phyloP scores from a whole-genome alignment of 768 basidiomycete genomes.

The Panus rudis region DNA sequence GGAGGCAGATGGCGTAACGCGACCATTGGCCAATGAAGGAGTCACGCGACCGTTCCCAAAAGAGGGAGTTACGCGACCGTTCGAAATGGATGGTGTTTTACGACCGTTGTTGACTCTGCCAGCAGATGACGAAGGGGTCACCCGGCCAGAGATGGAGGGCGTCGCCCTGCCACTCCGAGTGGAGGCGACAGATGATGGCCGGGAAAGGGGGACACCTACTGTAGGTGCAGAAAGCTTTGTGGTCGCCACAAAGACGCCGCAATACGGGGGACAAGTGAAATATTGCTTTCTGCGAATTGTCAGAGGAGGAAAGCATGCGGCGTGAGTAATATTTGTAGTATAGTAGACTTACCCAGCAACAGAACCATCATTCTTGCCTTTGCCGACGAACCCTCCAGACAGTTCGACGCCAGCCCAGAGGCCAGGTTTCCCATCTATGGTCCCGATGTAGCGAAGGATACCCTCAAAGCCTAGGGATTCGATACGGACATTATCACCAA shows the following conservation, averaged over 20 bases:
- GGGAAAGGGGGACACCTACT: conserved; percentile 44
- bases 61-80: conserved; percentile 35
- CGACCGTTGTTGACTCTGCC: conserved; percentile 36
- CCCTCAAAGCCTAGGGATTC: conserved; percentile 90
- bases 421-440: conserved; percentile 84
- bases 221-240: conserved; percentile 78
- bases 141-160: conserved; percentile 37
- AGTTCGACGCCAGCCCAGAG: conserved; percentile 94
- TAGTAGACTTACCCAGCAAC: conserved; percentile 72
- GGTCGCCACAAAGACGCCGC: conserved; percentile 86
- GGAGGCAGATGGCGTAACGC: conserved; percentile 40
- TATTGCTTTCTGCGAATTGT: conserved; percentile 59
- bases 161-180: conserved; percentile 44
- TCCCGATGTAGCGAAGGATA: conserved; percentile 68
- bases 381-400: conserved; percentile 74
- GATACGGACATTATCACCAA: conserved; percentile 80
- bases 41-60: conserved; percentile 18
- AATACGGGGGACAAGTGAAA: conserved; percentile 76
- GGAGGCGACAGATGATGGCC: conserved; percentile 80
- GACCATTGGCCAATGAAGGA: conserved; percentile 13
- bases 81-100: conserved; percentile 48
- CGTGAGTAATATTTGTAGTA: too few relatives aligned
- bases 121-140: conserved; percentile 36
- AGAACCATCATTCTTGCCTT: conserved; percentile 92
- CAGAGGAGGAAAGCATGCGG: too few relatives aligned